phyloP scores from a whole-genome alignment of 352 stramenopile genomes.

The Pythium sukuiense region DNA sequence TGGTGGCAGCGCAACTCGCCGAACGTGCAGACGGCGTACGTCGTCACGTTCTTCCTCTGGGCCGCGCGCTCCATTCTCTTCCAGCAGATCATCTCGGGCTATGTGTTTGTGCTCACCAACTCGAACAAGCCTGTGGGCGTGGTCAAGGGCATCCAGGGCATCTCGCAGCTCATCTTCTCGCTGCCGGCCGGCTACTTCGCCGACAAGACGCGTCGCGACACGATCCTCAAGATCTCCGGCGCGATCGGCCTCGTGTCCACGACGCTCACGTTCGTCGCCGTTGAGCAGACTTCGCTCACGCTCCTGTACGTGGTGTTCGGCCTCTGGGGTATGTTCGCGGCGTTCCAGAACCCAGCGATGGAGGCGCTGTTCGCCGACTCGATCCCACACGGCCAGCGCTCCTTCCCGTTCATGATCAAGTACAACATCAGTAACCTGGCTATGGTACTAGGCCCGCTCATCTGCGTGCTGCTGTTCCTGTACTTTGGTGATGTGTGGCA shows the following conservation, averaged over 20 bases:
- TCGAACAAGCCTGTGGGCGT: slow-evolving; percentile 82
- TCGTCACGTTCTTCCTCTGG: slow-evolving; percentile 35
- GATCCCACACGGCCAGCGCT: slow-evolving; percentile 59
- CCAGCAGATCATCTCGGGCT: slow-evolving; percentile 38
- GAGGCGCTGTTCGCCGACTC: slow-evolving; percentile 77
- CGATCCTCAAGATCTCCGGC: slow-evolving; percentile 56
- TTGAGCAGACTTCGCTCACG: slow-evolving; percentile 39
- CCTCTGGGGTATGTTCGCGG: slow-evolving; percentile 68
- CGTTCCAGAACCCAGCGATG: slow-evolving; percentile 70
- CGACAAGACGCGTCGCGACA: slow-evolving; percentile 64
- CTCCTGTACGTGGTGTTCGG: slow-evolving; percentile 65
- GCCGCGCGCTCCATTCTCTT: slow-evolving; percentile 36
- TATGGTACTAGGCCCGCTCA: slow-evolving; percentile 54
- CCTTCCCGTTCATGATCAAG: slow-evolving; percentile 82
- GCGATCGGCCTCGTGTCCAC: slow-evolving; percentile 43
- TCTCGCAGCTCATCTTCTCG: slow-evolving; percentile 76
- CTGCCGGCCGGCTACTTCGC: slow-evolving; percentile 66
- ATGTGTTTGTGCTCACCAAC: slow-evolving; percentile 44
- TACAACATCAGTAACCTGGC: slow-evolving; percentile 78
- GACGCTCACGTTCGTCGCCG: slow-evolving; percentile 54
- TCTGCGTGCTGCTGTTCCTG: slow-evolving; percentile 63
- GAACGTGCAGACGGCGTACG: slow-evolving; percentile 30
- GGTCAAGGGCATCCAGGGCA: slow-evolving; percentile 81
- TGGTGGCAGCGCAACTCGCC: background rate
- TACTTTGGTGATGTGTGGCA: slow-evolving; percentile 67